Base-by-base conservation (phyloP, 1,284 basidiomycete species). In the Somion occarium region DNA sequence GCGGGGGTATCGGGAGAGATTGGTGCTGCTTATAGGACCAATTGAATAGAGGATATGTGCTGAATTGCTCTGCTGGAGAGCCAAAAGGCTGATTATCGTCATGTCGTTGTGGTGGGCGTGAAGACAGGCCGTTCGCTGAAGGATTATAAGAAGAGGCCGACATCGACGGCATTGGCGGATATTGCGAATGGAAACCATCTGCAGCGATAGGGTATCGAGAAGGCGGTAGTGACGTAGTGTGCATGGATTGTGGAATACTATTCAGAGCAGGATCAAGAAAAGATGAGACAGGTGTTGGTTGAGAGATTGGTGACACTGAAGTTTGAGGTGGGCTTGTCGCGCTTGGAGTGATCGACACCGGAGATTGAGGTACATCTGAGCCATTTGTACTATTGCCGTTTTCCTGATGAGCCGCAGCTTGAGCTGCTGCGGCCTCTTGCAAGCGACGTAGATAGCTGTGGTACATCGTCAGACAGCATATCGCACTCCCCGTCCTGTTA, bases 381-480 rank as follows among this genome's bases (percentile, higher is more conserved):
- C 72, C 73, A 39, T 64, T 62, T 43, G 62, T 61, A 49, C 73
- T 73, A 44, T 66, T 64, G 46, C 70, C 68, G 51, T 50, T 69
- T 58, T 67, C 70, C 42, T 59, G 65, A 53, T 59, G 70, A 11
- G 61, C 54, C 67, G 74, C 58, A 50, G 72, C 69, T 2, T 76
- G 73, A n/a, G 82, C 76, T 0, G 83, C 83, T 0, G 83, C 82
- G 1, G 85, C 85, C 65, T 90, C 88, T 69, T 91, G 87, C 25
- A 91, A 73, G 12, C 88, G 79, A 30, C 88, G 79, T 47, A 91
- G 71, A 66, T 91, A 91, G 48, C 88, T 90, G 53, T 46, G 15
- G 34, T 27, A 30, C 37, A 53, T 18, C 48, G 43, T 42, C 46
- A 49, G 56, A 38, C 25, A 26, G n/a, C 24, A 22, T 39, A 30